A percentile compares a stretch with the other conserved stretches of the same genome.
These are phyloP conservation scores for Mycena leptocephala DNA, from an alignment of 768 basidiomycete species.

Conservation along the genomic window DNA sequence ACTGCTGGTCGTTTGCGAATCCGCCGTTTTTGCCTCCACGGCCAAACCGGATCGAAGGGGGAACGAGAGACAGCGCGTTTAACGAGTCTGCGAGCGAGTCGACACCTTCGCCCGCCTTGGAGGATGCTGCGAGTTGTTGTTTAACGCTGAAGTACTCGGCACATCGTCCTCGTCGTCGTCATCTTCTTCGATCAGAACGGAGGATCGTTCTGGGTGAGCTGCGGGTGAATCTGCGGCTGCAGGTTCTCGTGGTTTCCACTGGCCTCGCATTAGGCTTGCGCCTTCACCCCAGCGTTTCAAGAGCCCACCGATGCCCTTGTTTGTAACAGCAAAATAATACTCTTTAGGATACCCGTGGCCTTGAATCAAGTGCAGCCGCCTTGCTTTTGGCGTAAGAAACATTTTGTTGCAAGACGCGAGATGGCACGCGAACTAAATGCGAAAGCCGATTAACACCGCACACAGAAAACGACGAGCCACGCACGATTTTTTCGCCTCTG, in stretches of 20 bases:
- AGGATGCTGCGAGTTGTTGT: conserved; percentile 36
- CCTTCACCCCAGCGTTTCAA: conserved; percentile 89
- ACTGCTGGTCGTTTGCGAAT: conserved; percentile 49
- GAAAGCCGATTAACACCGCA: conserved; percentile 22
- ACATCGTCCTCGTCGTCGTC: conserved; percentile 44
- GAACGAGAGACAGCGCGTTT: conserved; percentile 71
- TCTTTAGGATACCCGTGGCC: conserved; percentile 90
- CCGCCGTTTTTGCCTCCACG: conserved; percentile 76
- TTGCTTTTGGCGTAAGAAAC: conserved; percentile 82
- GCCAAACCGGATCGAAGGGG: conserved; percentile 81
- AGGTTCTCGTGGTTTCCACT: conserved; percentile 68
- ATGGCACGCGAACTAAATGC: conserved; percentile 82
- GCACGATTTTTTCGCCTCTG: conserved; percentile 89
- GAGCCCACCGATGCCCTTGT: conserved; percentile 90
- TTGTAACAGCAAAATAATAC: conserved; percentile 93
- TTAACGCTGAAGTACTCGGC: conserved; percentile 9
- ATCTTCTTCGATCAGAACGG: conserved; percentile 42
- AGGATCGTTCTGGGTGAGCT: background rate
- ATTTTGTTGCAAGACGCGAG: conserved; percentile 69
- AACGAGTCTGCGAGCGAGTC: conserved; percentile 67
- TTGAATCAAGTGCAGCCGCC: conserved; percentile 87
- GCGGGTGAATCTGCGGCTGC: background rate
- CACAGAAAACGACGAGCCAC: conserved; percentile 43
- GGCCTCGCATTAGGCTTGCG: conserved; percentile 81
- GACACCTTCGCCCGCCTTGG: conserved; percentile 48